These are phyloP conservation scores for Ogataea trehaloabstinens DNA, from an alignment of 805 yeast species.

Conservation along the genomic window DNA sequence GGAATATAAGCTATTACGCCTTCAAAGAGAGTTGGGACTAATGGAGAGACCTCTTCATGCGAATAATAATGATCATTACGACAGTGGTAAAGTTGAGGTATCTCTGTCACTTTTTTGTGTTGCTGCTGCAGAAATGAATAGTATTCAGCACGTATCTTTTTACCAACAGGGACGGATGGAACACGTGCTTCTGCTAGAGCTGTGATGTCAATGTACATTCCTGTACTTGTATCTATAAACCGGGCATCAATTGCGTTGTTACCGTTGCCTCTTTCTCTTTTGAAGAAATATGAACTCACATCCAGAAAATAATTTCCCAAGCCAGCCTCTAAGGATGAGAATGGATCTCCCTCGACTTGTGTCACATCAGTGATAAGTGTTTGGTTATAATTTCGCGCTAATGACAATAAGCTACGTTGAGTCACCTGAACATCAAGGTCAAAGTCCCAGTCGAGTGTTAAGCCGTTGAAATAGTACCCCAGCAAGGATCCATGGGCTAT, in stretches of 20 bases:
- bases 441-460: slow-evolving; percentile 58
- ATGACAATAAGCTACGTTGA: slow-evolving; percentile 37
- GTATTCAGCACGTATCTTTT: slow-evolving; percentile 13
- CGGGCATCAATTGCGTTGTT: slow-evolving; percentile 54
- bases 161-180: slow-evolving; percentile 7
- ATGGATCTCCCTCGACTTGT: slow-evolving; percentile 4
- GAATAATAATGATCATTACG: slow-evolving; percentile 56
- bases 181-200: slow-evolving; percentile 30
- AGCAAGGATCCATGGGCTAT: slow-evolving; percentile 62
- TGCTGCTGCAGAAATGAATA: slow-evolving; percentile 16
- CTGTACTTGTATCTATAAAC: slow-evolving; percentile 49
- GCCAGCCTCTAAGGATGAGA: slow-evolving; percentile 25
- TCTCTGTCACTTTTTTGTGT: slow-evolving; percentile 8
- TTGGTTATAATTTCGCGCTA: slow-evolving; percentile 50
- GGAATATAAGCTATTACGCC: slow-evolving; percentile 53
- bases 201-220: slow-evolving; percentile 44
- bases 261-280: slow-evolving; percentile 42
- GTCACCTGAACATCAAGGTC: slow-evolving; percentile 65
- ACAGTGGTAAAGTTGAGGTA: slow-evolving; percentile 37
- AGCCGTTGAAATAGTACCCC: slow-evolving; percentile 62
- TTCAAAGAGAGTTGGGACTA: slow-evolving; percentile 56
- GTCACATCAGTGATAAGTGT: slow-evolving; percentile 44
- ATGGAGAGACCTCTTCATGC: slow-evolving; percentile 49
- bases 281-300: slow-evolving; percentile 33
- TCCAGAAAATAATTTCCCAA: slow-evolving; percentile 33